Percentiles rank a stretch among this genome's conserved stretches.
Evolutionary conservation across 495 filamentous ascomycete genomes (phyloP).

Genomic region (Ascobolus immersus): DNA sequence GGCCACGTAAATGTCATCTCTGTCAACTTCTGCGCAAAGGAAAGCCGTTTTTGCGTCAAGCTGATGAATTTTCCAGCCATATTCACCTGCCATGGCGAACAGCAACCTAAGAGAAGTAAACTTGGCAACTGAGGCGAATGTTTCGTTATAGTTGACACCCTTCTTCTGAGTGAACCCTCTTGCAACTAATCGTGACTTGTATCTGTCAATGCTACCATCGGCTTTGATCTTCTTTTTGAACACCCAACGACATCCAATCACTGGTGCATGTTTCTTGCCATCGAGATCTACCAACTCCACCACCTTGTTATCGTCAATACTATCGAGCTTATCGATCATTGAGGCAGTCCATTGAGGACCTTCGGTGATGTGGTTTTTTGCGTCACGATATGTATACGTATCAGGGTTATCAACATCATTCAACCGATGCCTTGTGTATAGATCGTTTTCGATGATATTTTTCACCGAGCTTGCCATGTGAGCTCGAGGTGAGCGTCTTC

Average conservation of each 20-base stretch:
- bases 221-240: constrained; percentile 9
- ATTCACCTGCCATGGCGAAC: constrained; percentile 2
- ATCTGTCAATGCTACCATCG: background rate
- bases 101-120: constrained; percentile 4
- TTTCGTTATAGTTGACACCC: constrained; percentile 14
- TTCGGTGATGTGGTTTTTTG: too few species aligned
- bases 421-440: too few species aligned
- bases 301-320: too few species aligned
- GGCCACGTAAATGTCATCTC: constrained; percentile 6
- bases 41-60: constrained; percentile 8
- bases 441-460: too few species aligned
- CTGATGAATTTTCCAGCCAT: constrained; percentile 3
- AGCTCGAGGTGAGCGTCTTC: too few species aligned
- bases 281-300: too few species aligned
- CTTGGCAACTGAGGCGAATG: constrained; percentile 9
- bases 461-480: too few species aligned
- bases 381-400: too few species aligned
- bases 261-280: too few species aligned
- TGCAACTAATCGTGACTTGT: constrained; percentile 11
- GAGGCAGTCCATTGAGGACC: too few species aligned
- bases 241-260: constrained; percentile 9
- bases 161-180: constrained; percentile 11
- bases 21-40: constrained; percentile 2
- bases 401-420: too few species aligned
- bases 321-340: too few species aligned